Percentiles rank a stretch among this genome's conserved stretches.
Evolutionary conservation across 129 eudicot species (phyloP).

Genomic region (Escallonia herrerae): DNA sequence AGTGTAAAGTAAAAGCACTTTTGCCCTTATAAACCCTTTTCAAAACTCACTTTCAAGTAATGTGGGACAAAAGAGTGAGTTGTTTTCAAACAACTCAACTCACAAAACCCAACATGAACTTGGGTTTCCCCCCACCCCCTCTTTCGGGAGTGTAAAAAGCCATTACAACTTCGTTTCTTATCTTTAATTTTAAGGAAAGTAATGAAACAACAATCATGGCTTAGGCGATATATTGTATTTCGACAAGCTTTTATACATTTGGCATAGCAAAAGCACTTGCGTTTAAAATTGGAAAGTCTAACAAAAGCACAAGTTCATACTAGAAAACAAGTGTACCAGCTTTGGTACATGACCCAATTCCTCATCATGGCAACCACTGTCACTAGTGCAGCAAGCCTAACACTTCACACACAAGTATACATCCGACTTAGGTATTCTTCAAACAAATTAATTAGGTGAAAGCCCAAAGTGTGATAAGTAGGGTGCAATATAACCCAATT

Average conservation of each 20-base stretch:
- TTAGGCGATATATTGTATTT: too few species aligned
- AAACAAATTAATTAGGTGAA: slow-evolving; percentile 23
- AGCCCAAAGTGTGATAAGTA: too few species aligned
- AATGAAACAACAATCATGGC: background rate
- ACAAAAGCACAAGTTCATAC: too few species aligned
- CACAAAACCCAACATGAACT: too few species aligned
- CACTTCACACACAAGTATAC: background rate
- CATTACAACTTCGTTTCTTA: slow-evolving; percentile 16
- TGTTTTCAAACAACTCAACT: too few species aligned
- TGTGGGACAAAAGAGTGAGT: too few species aligned
- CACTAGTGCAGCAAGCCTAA: slow-evolving; percentile 1
- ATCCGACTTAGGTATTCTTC: background rate
- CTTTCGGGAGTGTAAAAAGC: background rate
- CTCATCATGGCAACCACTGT: background rate
- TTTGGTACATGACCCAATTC: background rate
- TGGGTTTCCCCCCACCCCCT: too few species aligned
- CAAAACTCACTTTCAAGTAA: too few species aligned
- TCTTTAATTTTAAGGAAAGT: slow-evolving; percentile 18
- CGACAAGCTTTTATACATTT: background rate
- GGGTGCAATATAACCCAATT: too few species aligned
- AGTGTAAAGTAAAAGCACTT: too few species aligned
- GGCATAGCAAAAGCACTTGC: background rate
- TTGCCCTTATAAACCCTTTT: too few species aligned
- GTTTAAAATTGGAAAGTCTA: too few species aligned
- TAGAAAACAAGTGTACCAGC: background rate